Base-by-base conservation (phyloP, 345 rosid genomes). In the Salix suchowensis region DNA sequence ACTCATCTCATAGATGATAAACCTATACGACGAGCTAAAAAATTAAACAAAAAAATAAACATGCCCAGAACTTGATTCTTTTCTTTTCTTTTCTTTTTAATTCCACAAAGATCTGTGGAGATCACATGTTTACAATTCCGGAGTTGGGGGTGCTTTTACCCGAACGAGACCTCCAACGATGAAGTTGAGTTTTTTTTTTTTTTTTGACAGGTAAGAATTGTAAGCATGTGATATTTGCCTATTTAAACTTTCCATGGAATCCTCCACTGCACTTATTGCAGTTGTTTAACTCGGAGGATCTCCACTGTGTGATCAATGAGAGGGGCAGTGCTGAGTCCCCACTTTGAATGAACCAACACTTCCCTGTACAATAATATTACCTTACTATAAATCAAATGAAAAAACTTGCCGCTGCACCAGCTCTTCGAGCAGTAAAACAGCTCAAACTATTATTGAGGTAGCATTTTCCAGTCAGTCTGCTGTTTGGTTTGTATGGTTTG, bases 281-380 rank as follows among this genome's bases (percentile, higher is more conserved):
- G 88, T 73, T 73, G 76, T 67, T 85, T 48, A 55, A 71, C 36
- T 2, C 76, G 52, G 82, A 79, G 87, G 86, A 84, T 74, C 71
- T 75, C 87, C 87, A 39, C 77, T 64, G 67, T 60, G 9, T 67
- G 79, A 71, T 42, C 82, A 80, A 77, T 67, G 67, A 64, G 54
- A 26, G 68, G 77, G 74, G 48, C 71, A 72, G 92, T 86, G 97
- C 79, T 83, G 85, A 81, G 92, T 88, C 88, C 97, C 95, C 97
- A 82, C 91, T 94, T 94, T 87, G 97, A 92, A 80, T 91, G 98
- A 88, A 89, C 97, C 92, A 85, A 84, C 94, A 89, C 88, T 70
- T 80, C 82, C 82, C 65, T 30, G 60, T 78, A 79, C 81, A 46
- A 80, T 75, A 77, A 80, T 75, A 77, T 68, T 79, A 76, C 39